These are phyloP conservation scores for Ophiostoma perfectum DNA, from an alignment of 2,329 filamentous ascomycete genomes.

Conservation along the genomic window DNA sequence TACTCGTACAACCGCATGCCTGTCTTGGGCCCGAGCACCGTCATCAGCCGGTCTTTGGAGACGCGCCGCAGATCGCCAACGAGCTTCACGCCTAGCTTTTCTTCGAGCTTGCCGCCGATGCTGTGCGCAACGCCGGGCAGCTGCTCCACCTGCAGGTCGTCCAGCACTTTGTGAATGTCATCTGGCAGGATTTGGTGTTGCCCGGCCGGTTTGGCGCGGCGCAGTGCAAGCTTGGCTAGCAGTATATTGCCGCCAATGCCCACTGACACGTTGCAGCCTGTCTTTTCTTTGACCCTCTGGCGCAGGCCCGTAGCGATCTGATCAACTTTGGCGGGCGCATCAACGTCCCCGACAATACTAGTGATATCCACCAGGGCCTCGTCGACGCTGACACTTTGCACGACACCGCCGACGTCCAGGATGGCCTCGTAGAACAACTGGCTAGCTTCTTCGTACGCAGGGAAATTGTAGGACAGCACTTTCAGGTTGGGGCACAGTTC, in stretches of 20 bases:
- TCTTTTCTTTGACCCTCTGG: constrained; percentile 63
- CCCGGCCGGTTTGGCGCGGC: constrained; percentile 89
- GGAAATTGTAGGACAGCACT: constrained; percentile 91
- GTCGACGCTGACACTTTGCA: constrained; percentile 96
- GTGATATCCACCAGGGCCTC: constrained; percentile 88
- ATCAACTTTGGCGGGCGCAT: constrained; percentile 57
- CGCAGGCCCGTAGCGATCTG: constrained; percentile 64
- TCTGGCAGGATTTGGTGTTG: constrained; percentile 85
- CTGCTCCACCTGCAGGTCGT: constrained; percentile 68
- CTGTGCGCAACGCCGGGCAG: constrained; percentile 91
- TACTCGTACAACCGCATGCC: constrained; percentile 89
- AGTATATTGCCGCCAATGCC: constrained; percentile 89
- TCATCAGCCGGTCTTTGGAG: constrained; percentile 68
- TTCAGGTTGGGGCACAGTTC: constrained; percentile 81
- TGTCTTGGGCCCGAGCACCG: constrained; percentile 80
- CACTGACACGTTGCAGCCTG: constrained; percentile 82
- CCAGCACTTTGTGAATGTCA: constrained; percentile 69
- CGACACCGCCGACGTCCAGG: constrained; percentile 68
- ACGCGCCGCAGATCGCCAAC: constrained; percentile 78
- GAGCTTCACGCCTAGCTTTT: constrained; percentile 66
- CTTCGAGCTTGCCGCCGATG: constrained; percentile 80
- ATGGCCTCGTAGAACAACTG: constrained; percentile 81
- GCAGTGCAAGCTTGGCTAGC: constrained; percentile 81
- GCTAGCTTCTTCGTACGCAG: constrained; percentile 89
- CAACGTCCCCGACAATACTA: constrained; percentile 57